Evolutionary conservation across 768 basidiomycete genomes (phyloP), one percentile per base, ranked within the genome.

Genomic region (Phlebiopsis flavidoalba): DNA sequence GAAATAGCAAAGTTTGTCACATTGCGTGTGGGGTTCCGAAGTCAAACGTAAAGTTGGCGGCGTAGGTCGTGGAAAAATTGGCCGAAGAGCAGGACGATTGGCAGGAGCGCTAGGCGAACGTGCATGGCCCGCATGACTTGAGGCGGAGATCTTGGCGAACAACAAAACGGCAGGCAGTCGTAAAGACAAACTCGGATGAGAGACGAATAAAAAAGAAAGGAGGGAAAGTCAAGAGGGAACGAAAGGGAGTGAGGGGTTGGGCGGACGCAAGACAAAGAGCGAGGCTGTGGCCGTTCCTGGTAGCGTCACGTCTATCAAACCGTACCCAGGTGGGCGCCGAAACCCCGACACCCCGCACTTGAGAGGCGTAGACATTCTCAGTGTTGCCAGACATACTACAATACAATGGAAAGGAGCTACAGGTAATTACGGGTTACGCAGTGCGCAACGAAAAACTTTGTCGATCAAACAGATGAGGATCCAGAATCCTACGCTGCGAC

Each of bases 1-100:
- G 79, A 75, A 55, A 92, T 65, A 49, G 71, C 67, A n/a, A 90
- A 71, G 67, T 80, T n/a, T 70, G 63, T 83, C 88, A 68, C 90
- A 92, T 69, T 85, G 73, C 0, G 84, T 78, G n/a, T 5, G 86
- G 80, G 10, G 73, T 57, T 33, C 74, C 72, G 67, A 84, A 79
- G 62, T 75, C 69, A 76, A 89, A 87, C 22, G 79, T 81, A 68
- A 78, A 79, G 51, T 71, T 71, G 26, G 69, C 67, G 7, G 69
- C 69, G 53, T 62, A 50, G 43, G 52, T 63, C 45, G 15, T 48
- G 21, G 63, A 61, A 53, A n/a, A 59, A 64, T n/a, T 65, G 56
- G 46, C 58, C 57, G 61, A 68, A 56, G 55, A 69, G 63, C 24
- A 69, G 53, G 22, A 69, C 35, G 46, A 60, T 58, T 36, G 65